Evolutionary conservation across 495 filamentous ascomycete species (phyloP).

Genomic region (Clohesyomyces aquaticus): DNA sequence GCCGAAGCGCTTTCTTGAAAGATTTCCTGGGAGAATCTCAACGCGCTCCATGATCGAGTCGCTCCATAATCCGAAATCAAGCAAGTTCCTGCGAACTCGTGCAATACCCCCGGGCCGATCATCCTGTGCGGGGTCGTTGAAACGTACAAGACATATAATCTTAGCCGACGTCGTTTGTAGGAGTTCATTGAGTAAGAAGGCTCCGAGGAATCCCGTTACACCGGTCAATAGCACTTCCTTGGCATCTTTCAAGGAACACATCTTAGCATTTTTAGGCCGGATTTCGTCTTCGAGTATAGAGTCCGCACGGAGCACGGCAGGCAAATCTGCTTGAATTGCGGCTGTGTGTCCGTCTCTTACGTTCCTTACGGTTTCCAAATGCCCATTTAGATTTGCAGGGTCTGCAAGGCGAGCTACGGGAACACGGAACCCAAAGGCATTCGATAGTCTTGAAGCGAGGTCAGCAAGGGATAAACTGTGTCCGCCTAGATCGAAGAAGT

Average conservation of each 20-base stretch:
- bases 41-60: slow-evolving; percentile 72
- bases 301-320: slow-evolving; percentile 62
- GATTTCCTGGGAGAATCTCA: slow-evolving; percentile 66
- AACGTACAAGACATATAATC: slow-evolving; percentile 70
- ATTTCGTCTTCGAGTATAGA: slow-evolving; percentile 63
- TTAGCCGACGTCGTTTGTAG: slow-evolving; percentile 58
- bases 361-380: slow-evolving; percentile 61
- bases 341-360: slow-evolving; percentile 67
- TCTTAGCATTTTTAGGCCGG: slow-evolving; percentile 51
- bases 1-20: slow-evolving; percentile 62
- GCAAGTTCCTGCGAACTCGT: slow-evolving; percentile 63
- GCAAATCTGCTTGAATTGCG: slow-evolving; percentile 67
- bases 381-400: slow-evolving; percentile 63
- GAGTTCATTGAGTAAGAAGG: slow-evolving; percentile 35
- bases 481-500: slow-evolving; percentile 72
- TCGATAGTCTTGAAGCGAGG: slow-evolving; percentile 60
- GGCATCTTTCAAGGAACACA: slow-evolving; percentile 59
- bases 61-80: slow-evolving; percentile 67
- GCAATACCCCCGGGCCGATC: slow-evolving; percentile 60
- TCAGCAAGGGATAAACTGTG: slow-evolving; percentile 71
- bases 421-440: slow-evolving; percentile 64
- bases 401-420: slow-evolving; percentile 65
- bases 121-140: slow-evolving; percentile 59
- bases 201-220: slow-evolving; percentile 39
- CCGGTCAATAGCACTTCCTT: slow-evolving; percentile 47